These are phyloP conservation scores for Thermothielavioides terrestris DNA, from an alignment of 495 filamentous ascomycete genomes.

Conservation along the genomic window DNA sequence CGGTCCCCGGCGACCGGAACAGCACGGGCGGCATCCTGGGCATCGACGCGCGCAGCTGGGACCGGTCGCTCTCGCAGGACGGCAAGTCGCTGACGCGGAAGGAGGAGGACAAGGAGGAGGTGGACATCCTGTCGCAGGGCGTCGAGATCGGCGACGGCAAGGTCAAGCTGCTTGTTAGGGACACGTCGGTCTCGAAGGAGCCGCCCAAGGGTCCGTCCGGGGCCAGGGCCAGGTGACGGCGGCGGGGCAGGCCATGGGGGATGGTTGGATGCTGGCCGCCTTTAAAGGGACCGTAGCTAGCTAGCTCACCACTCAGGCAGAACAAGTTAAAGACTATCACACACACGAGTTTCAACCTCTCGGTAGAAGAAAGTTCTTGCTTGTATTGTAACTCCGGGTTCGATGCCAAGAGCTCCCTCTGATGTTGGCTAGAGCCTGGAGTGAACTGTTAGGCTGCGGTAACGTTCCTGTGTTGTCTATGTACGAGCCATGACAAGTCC, in stretches of 20 bases:
- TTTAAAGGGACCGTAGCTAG: neutral
- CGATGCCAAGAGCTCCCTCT: constrained; percentile 1
- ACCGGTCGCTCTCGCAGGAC: constrained; percentile 54
- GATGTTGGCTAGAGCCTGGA: too few species aligned
- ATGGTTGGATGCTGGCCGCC: neutral
- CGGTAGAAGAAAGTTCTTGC: too few species aligned
- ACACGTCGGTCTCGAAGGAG: constrained; percentile 21
- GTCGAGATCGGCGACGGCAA: constrained; percentile 53
- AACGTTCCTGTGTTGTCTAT: too few species aligned
- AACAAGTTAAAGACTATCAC: neutral
- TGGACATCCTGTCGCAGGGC: constrained; percentile 50
- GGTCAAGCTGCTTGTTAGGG: constrained; percentile 49
- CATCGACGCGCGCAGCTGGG: constrained; percentile 84
- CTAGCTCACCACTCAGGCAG: too few species aligned
- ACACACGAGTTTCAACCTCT: neutral
- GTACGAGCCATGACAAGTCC: too few species aligned
- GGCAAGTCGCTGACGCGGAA: constrained; percentile 32
- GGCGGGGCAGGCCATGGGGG: neutral
- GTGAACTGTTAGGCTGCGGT: too few species aligned
- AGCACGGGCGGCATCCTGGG: constrained; percentile 91
- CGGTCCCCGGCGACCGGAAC: constrained; percentile 81
- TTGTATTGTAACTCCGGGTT: neutral
- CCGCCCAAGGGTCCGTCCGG: constrained; percentile 41
- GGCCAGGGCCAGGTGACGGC: constrained; percentile 24
- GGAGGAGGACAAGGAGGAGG: constrained; percentile 51